Evolutionary conservation across 352 stramenopile genomes (phyloP).

Genomic region (Thraustotheca clavata): DNA sequence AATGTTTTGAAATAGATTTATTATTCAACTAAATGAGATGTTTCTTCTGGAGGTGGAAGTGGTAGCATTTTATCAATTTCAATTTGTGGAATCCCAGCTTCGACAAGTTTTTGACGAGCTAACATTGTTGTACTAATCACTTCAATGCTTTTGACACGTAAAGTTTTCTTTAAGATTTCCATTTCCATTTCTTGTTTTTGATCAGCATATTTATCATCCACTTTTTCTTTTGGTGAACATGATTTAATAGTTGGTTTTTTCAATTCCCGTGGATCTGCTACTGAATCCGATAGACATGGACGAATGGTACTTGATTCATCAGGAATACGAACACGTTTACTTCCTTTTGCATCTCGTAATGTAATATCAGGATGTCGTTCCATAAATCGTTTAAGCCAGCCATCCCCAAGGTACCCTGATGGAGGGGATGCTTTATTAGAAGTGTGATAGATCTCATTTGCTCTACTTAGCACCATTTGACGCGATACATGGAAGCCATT

Average conservation of each 20-base stretch:
- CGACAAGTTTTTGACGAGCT: constrained; percentile 16
- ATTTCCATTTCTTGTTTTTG: constrained; percentile 9
- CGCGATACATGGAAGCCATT: constrained; percentile 4
- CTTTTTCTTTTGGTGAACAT: background rate
- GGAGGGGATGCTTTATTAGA: background rate
- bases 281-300: too few species aligned
- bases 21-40: too few species aligned
- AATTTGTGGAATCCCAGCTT: constrained; percentile 5
- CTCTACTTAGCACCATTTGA: constrained; percentile 6
- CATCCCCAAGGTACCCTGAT: background rate
- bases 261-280: too few species aligned
- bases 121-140: constrained; percentile 11
- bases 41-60: background rate
- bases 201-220: background rate
- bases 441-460: background rate
- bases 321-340: background rate
- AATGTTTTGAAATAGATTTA: too few species aligned
- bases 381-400: constrained; percentile 7
- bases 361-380: background rate
- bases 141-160: constrained; percentile 20
- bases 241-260: too few species aligned
- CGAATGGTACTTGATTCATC: background rate
- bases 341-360: constrained; percentile 1
- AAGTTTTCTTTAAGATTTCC: constrained; percentile 10
- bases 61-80: constrained; percentile 12